Evolutionary conservation across 768 basidiomycete species (phyloP).

Genomic region (Tricholoma saponaceum): DNA sequence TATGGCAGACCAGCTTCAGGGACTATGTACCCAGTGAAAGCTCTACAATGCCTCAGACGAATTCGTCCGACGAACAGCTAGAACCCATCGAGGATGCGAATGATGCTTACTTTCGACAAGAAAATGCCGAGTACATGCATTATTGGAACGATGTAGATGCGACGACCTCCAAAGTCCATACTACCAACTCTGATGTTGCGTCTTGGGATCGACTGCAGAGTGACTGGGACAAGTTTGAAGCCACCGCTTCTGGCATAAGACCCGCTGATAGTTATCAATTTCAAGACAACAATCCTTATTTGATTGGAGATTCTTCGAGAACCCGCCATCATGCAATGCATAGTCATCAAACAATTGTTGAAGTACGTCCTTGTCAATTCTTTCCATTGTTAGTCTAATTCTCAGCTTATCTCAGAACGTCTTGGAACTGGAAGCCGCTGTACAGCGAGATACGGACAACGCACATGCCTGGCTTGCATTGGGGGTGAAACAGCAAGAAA

Average conservation of each 20-base stretch:
- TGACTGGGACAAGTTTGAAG: constrained; percentile 83
- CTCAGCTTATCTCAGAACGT: constrained; percentile 55
- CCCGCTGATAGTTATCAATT: constrained; percentile 62
- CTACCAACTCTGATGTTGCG: constrained; percentile 22
- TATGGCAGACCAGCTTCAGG: neutral
- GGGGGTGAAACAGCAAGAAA: constrained; percentile 97
- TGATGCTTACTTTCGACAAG: constrained; percentile 67
- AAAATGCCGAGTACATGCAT: constrained; percentile 60
- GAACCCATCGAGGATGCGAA: constrained; percentile 40
- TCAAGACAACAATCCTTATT: constrained; percentile 75
- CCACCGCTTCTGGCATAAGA: constrained; percentile 60
- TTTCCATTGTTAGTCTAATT: constrained; percentile 10
- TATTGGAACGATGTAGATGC: constrained; percentile 53
- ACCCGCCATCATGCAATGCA: constrained; percentile 47
- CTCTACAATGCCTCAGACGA: neutral
- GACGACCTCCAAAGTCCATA: constrained; percentile 9
- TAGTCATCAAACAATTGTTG: constrained; percentile 32
- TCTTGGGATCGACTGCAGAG: constrained; percentile 67
- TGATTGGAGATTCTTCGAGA: constrained; percentile 54
- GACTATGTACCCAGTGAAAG: neutral
- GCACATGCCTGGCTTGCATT: constrained; percentile 85
- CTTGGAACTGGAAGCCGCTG: constrained; percentile 84
- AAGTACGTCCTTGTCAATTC: constrained; percentile 29
- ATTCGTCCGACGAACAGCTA: neutral
- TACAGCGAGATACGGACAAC: constrained; percentile 71